A percentile compares a stretch with the other conserved stretches of the same genome.
Conservation (phyloP, 352 stramenopile species). For the Globisporangium acanthophoron region DNA sequence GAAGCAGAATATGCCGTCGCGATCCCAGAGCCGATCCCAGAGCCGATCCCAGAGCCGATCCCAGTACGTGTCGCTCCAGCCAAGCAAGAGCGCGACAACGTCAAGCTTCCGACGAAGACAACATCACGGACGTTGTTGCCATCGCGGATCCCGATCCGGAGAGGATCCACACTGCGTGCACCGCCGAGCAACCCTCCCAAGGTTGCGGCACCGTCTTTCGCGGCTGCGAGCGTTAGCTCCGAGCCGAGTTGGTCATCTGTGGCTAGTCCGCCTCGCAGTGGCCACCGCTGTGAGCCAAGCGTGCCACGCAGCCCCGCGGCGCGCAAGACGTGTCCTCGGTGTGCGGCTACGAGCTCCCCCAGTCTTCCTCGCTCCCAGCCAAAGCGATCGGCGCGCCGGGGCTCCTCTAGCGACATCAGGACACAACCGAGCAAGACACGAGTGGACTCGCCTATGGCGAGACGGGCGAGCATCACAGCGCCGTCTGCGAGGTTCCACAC, state of each 20-base stretch:
- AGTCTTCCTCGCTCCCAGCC: background rate
- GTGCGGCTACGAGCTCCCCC: conserved; percentile 4
- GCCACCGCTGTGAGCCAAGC: conserved; percentile 4
- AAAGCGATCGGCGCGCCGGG: conserved; percentile 1
- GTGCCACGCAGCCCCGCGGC: conserved; percentile 5
- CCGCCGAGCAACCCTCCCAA: background rate
- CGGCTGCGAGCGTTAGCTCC: background rate
- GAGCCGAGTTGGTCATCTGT: background rate
- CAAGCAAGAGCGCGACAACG: background rate
- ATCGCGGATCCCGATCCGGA: conserved; percentile 4
- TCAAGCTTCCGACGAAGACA: background rate
- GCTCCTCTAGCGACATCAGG: conserved; percentile 4
- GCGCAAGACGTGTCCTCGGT: conserved; percentile 5
- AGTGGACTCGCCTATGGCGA: background rate
- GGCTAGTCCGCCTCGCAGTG: too few species aligned
- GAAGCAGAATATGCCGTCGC: background rate
- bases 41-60: background rate
- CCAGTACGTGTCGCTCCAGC: background rate
- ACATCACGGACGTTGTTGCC: background rate
- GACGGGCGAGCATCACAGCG: background rate
- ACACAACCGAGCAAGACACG: background rate
- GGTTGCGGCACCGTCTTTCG: background rate
- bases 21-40: background rate
- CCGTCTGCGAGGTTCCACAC: background rate
- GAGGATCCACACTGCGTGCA: conserved; percentile 1